Conservation (phyloP, 768 basidiomycete species). For the Pleurotus platypus region DNA sequence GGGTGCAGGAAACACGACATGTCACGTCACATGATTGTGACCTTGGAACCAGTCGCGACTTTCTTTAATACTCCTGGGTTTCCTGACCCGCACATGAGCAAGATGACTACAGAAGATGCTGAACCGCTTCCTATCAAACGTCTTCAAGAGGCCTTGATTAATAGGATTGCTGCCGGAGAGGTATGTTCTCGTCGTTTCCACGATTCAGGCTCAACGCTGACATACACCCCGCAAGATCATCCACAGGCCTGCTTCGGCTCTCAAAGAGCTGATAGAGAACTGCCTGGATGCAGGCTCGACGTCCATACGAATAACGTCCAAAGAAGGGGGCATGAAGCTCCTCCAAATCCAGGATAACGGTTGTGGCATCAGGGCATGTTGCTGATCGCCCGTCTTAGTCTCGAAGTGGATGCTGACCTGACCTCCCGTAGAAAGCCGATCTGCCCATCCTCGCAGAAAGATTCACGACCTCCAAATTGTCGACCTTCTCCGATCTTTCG, state of each 20-base stretch:
- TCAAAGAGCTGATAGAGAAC: constrained; percentile 96
- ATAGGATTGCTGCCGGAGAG: constrained; percentile 85
- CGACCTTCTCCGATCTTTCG: constrained; percentile 80
- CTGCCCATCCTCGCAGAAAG: constrained; percentile 89
- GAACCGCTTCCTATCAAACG: constrained; percentile 69
- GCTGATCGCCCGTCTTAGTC: neutral
- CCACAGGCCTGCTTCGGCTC: constrained; percentile 86
- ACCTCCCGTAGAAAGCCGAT: constrained; percentile 67
- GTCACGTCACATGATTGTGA: neutral
- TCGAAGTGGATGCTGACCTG: neutral
- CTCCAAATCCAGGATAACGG: constrained; percentile 98
- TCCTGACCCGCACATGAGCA: neutral
- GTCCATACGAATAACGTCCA: constrained; percentile 81
- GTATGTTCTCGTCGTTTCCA: constrained; percentile 23
- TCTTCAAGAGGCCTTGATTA: constrained; percentile 81
- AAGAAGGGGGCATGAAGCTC: constrained; percentile 94
- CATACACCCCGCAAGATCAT: constrained; percentile 55
- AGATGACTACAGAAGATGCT: constrained; percentile 6
- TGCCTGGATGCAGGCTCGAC: constrained; percentile 91
- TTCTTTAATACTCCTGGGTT: neutral
- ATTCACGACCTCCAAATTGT: constrained; percentile 93
- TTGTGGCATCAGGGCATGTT: constrained; percentile 82
- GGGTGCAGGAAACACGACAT: neutral
- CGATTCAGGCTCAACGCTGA: neutral
- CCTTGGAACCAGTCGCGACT: neutral